phyloP scores from a whole-genome alignment of 2,329 filamentous ascomycete species.

The Xylariomycetidae sp. region DNA sequence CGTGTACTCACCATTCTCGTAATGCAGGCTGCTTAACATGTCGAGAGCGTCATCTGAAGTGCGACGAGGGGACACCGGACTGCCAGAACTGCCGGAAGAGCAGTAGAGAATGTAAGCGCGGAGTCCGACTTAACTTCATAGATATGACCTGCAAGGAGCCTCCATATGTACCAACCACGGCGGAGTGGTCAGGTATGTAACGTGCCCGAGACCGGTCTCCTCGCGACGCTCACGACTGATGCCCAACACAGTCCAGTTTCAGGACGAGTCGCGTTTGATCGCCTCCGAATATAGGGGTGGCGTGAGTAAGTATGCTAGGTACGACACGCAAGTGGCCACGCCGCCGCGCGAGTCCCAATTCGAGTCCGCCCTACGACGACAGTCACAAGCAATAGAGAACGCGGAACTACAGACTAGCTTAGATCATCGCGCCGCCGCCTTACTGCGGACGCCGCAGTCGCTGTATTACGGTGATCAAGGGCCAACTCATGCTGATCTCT shows the following conservation, averaged over 20 bases:
- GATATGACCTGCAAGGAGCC: constrained; percentile 71
- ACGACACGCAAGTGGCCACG: constrained; percentile 35
- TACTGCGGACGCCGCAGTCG: constrained; percentile 20
- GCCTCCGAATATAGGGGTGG: constrained; percentile 88
- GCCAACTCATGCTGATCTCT: constrained; percentile 16
- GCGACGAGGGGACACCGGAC: constrained; percentile 66
- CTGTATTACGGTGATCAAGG: constrained; percentile 20
- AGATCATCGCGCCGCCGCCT: constrained; percentile 17
- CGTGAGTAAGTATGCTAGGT: constrained; percentile 62
- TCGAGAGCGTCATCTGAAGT: constrained; percentile 84
- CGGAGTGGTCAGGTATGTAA: constrained; percentile 59
- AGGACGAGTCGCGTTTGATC: constrained; percentile 85
- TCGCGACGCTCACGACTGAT: constrained; percentile 7
- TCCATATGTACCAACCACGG: constrained; percentile 55
- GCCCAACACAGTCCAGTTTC: constrained; percentile 59
- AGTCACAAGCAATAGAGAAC: constrained; percentile 14
- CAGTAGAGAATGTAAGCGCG: constrained; percentile 77
- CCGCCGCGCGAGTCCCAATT: constrained; percentile 24
- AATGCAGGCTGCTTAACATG: constrained; percentile 88
- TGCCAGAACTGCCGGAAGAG: constrained; percentile 85
- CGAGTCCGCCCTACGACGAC: constrained; percentile 20
- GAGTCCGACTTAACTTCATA: constrained; percentile 85
- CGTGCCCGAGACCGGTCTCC: neutral
- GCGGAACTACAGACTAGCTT: constrained; percentile 14
- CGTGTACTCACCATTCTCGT: too few relatives aligned